These are phyloP conservation scores for Ricinus communis DNA, from an alignment of 345 rosid genomes.

Conservation along the genomic window DNA sequence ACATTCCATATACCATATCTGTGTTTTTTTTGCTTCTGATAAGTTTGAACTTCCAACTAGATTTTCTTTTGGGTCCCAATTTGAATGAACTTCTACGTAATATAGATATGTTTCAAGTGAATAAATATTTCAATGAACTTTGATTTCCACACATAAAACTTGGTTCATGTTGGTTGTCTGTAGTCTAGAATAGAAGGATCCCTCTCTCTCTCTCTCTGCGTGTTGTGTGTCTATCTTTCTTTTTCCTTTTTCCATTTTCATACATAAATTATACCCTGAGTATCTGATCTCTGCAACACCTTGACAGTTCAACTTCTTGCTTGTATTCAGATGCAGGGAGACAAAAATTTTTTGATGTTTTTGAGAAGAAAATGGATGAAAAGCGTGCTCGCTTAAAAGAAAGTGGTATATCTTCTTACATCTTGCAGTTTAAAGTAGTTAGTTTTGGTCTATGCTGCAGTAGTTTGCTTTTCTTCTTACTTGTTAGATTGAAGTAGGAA, in stretches of 20 bases:
- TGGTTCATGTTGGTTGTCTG: not conserved
- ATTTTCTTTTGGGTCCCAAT: not conserved
- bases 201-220: too few species aligned
- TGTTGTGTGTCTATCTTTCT: not conserved
- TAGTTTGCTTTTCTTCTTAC: constrained; percentile 1
- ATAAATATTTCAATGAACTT: not conserved
- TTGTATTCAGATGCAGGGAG: constrained; percentile 58
- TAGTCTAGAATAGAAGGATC: not conserved
- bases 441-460: not conserved
- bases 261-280: too few species aligned
- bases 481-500: not conserved
- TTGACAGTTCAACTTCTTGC: constrained; percentile 27
- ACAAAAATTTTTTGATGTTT: constrained; percentile 65
- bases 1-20: too few species aligned
- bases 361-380: constrained; percentile 82
- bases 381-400: constrained; percentile 68
- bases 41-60: not conserved
- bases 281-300: constrained; percentile 5
- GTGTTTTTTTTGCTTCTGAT: too few species aligned
- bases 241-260: not conserved
- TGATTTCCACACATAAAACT: not conserved
- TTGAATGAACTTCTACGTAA: constrained; percentile 1
- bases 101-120: constrained; percentile 6
- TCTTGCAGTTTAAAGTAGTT: not conserved
- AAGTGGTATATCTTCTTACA: constrained; percentile 51